Percentiles rank a stretch among this genome's conserved stretches.
These are phyloP conservation scores for Lactarius indigo DNA, from an alignment of 768 basidiomycete species.

Conservation along the genomic window DNA sequence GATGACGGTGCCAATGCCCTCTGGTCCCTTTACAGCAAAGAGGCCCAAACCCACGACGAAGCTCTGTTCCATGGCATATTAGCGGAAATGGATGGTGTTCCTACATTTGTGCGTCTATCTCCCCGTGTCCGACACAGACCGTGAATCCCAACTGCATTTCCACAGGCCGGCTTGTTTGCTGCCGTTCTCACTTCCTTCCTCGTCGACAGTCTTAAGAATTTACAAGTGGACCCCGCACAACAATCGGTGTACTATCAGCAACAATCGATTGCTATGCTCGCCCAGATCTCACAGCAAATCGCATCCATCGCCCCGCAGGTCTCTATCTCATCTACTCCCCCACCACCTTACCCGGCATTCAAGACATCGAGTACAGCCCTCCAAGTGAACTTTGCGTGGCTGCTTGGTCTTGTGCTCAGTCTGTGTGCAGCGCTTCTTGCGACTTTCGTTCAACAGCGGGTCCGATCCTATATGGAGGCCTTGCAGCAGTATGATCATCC, in stretches of 20 bases:
- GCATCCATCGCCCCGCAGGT: not conserved
- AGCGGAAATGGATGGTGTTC: not conserved
- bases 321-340: not conserved
- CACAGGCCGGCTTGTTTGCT: slow-evolving; percentile 12
- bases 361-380: not conserved
- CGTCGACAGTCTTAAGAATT: not conserved
- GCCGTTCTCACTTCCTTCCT: slow-evolving; percentile 4
- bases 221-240: not conserved
- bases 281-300: not conserved
- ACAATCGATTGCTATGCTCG: not conserved
- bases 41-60: not conserved
- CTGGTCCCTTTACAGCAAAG: slow-evolving; percentile 4
- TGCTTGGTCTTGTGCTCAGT: not conserved
- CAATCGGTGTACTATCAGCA: not conserved
- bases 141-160: slow-evolving; percentile 25
- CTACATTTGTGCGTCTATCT: not conserved
- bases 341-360: not conserved
- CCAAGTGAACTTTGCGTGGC: not conserved
- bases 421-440: not conserved
- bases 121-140: not conserved
- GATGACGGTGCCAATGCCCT: slow-evolving; percentile 2
- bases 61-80: not conserved
- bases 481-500: not conserved
- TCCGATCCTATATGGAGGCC: not conserved
- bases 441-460: not conserved